phyloP scores from a whole-genome alignment of 2,329 filamentous ascomycete species.

The Colletotrichum brevisporum region DNA sequence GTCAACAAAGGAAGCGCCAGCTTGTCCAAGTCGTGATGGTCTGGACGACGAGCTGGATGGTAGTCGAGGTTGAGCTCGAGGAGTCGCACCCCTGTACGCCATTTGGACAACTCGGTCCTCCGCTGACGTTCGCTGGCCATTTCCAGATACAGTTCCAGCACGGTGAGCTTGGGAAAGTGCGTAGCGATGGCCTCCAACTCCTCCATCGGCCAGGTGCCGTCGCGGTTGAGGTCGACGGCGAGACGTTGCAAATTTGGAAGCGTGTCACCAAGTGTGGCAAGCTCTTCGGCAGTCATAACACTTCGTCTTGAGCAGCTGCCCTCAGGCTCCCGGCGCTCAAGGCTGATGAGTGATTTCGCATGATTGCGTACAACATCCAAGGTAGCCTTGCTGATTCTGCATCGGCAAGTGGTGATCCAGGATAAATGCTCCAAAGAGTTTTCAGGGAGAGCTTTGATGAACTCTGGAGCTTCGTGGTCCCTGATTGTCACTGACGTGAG shows the following conservation, averaged over 20 bases:
- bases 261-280: background rate
- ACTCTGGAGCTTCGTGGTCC: background rate
- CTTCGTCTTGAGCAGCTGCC: background rate
- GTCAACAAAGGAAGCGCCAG: background rate
- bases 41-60: background rate
- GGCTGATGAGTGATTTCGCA: background rate
- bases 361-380: background rate
- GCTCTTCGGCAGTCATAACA: background rate
- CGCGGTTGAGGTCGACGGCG: slow-evolving; percentile 13
- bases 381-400: background rate
- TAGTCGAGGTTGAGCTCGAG: background rate
- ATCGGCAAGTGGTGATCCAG: slow-evolving; percentile 4
- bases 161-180: background rate
- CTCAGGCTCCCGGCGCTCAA: slow-evolving; percentile 2
- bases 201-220: background rate
- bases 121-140: slow-evolving; percentile 2
- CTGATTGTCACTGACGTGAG: slow-evolving; percentile 1
- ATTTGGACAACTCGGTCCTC: background rate
- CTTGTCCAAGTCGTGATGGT: background rate
- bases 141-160: background rate
- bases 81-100: background rate
- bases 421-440: slow-evolving; percentile 3
- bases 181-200: background rate
- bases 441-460: background rate
- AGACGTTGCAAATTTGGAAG: background rate